phyloP scores from a whole-genome alignment of 257 asterid species.

The Scutellaria galericulata region DNA sequence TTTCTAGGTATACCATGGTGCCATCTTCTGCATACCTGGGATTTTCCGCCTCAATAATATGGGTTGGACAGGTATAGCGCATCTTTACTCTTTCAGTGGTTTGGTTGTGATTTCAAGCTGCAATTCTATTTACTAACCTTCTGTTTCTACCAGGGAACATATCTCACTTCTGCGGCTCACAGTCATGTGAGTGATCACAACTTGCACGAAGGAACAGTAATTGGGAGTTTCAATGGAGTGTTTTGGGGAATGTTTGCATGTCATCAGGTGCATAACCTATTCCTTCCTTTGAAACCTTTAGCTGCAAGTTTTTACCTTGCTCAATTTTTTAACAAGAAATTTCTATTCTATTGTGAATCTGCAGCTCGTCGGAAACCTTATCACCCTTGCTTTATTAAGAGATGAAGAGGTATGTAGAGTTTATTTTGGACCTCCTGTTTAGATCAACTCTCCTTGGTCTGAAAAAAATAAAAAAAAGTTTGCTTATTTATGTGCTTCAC shows the following conservation, averaged over 20 bases:
- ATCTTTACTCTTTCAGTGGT: constrained; percentile 21
- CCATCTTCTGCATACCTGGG: constrained; percentile 93
- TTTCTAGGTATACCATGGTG: constrained; percentile 89
- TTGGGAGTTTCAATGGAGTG: constrained; percentile 83
- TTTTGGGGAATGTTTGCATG: constrained; percentile 92
- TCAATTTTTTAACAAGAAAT: neutral
- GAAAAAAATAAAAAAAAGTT: neutral
- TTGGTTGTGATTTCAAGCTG: constrained; percentile 1
- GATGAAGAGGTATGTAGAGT: constrained; percentile 67
- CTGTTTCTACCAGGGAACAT: constrained; percentile 70
- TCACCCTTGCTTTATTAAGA: constrained; percentile 73
- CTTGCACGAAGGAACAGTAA: constrained; percentile 73
- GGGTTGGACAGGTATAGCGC: constrained; percentile 88
- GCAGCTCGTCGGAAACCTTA: constrained; percentile 93
- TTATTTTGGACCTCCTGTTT: constrained; percentile 5
- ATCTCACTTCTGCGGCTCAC: constrained; percentile 81
- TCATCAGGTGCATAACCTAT: constrained; percentile 68
- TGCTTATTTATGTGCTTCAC: neutral
- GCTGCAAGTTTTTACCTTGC: constrained; percentile 14
- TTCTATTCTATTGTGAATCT: constrained; percentile 31
- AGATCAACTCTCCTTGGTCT: neutral
- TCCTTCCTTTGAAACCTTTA: constrained; percentile 15
- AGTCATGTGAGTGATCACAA: constrained; percentile 66
- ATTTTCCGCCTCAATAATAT: constrained; percentile 87
- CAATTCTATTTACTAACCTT: constrained; percentile 19